Base-by-base conservation (phyloP, 2,329 filamentous ascomycete genomes). In the Phaeophleospora eucalypticola region DNA sequence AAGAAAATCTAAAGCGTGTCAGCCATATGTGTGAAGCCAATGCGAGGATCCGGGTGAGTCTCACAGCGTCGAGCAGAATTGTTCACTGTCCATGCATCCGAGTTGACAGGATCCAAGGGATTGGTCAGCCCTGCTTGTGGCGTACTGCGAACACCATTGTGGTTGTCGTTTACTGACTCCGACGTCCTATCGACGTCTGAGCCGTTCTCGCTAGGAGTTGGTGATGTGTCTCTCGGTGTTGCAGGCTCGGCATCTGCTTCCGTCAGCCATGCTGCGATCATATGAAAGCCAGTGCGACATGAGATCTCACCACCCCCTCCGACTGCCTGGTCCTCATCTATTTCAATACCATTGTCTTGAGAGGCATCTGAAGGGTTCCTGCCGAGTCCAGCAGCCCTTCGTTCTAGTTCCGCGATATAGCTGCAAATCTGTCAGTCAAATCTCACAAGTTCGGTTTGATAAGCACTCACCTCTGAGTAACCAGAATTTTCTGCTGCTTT, bases 401-500 rank as follows among this genome's bases (percentile, higher is more conserved):
- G 38, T 34, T 56, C 47, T 3, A 56, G 48, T 37, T 56, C 47
- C n/a, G 53, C 47, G 15, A 56, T 24, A 12, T 56, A 52, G 41
- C 53, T 56, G 7, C 35, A 17, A 15, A 34, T 16, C 17, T 44
- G 21, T 60, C 16, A 38, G 43, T 8, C 36, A 48, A 45, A 15
- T 18, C 4, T 37, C 35, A 15, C 10, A 37, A n/a, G n/a, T n/a
- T n/a, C n/a, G n/a, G n/a, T n/a, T n/a, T n/a, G n/a, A n/a, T n/a
- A n/a, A n/a, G n/a, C n/a, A n/a, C n/a, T n/a, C 12, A 44, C 53
- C 61, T 44, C 53, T 66, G 65, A 12, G 73, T 74, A 3, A 78
- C 73, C 3, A 77, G 57, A 12, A 77, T 64, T 51, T 76, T 76
- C 41, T 75, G 70, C 32, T 74, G 69, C n/a, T 67, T 65, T 33